A percentile compares a stretch with the other conserved stretches of the same genome.
Evolutionary conservation across 1,284 basidiomycete genomes (phyloP).

Genomic region (Blastosporella zonata): DNA sequence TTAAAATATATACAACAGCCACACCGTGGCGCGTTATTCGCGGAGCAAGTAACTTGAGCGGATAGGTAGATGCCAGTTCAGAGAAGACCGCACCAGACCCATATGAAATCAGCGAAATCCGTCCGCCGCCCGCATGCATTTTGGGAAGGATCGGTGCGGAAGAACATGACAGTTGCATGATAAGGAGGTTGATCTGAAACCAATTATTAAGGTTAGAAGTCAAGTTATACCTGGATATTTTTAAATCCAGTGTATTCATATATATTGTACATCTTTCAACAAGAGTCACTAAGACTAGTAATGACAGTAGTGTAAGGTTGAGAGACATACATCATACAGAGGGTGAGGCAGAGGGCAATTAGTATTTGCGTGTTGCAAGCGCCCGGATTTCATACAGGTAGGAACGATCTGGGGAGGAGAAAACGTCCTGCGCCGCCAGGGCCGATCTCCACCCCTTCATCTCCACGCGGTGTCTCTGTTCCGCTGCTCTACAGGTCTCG

Average conservation of each 20-base stretch:
- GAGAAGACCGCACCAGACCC: conserved; percentile 64
- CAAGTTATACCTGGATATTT: not conserved
- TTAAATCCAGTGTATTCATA: not conserved
- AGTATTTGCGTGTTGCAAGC: conserved; percentile 77
- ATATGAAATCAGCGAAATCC: conserved; percentile 49
- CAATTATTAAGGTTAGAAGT: not conserved
- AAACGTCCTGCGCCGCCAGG: conserved; percentile 39
- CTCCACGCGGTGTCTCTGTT: conserved; percentile 76
- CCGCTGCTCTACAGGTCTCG: conserved; percentile 69
- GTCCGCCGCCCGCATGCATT: conserved; percentile 50
- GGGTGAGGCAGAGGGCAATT: conserved; percentile 22
- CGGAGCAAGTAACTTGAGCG: conserved; percentile 87
- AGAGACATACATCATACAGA: conserved; percentile 12
- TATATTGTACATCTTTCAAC: conserved; percentile 9
- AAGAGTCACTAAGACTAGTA: conserved; percentile 11
- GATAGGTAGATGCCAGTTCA: conserved; percentile 80
- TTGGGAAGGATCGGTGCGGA: conserved; percentile 24
- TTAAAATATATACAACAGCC: conserved; percentile 77
- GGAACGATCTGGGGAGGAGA: conserved; percentile 51
- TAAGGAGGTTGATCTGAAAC: not conserved
- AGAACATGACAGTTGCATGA: conserved; percentile 5
- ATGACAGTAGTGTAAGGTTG: conserved; percentile 15
- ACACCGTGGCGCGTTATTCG: conserved; percentile 46
- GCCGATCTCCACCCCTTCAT: conserved; percentile 78
- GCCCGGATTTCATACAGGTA: conserved; percentile 77